A percentile compares a stretch with the other conserved stretches of the same genome.
phyloP scores from a whole-genome alignment of 2,329 filamentous ascomycete species.

The Fusarium sp. region DNA sequence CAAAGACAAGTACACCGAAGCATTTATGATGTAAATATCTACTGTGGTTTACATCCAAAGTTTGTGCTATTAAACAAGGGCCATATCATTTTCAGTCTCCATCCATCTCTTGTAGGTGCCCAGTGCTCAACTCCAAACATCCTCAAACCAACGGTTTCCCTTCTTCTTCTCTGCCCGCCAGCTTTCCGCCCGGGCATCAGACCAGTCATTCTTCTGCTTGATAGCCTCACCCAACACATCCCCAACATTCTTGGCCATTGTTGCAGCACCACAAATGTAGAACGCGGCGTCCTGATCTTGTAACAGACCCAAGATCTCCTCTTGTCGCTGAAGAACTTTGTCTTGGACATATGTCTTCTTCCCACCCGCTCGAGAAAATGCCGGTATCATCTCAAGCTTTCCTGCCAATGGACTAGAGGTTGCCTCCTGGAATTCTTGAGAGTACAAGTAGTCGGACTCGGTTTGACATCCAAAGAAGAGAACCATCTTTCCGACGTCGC shows the following conservation, averaged over 20 bases:
- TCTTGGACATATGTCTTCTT: background rate
- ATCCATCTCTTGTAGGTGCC: background rate
- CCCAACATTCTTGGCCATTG: background rate
- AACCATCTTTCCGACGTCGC: background rate
- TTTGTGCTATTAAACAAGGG: background rate
- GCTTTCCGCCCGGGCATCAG: background rate
- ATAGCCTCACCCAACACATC: background rate
- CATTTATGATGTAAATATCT: background rate
- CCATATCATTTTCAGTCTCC: background rate
- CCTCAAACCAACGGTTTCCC: background rate
- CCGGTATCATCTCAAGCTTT: background rate
- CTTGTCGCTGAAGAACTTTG: background rate
- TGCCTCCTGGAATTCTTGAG: background rate
- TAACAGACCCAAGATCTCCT: background rate
- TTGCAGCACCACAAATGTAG: background rate
- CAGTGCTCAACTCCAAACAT: background rate
- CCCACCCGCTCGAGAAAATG: background rate
- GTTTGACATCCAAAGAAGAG: background rate
- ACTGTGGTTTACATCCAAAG: background rate
- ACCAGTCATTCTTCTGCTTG: background rate
- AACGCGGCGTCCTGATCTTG: background rate
- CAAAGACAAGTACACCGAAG: background rate
- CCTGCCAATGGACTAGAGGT: background rate
- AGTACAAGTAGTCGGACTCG: background rate
- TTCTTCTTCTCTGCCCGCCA: background rate